A percentile compares a stretch with the other conserved stretches of the same genome.
These are phyloP conservation scores for Austroboletus niveus DNA, from an alignment of 1,284 basidiomycete genomes.

Conservation along the genomic window DNA sequence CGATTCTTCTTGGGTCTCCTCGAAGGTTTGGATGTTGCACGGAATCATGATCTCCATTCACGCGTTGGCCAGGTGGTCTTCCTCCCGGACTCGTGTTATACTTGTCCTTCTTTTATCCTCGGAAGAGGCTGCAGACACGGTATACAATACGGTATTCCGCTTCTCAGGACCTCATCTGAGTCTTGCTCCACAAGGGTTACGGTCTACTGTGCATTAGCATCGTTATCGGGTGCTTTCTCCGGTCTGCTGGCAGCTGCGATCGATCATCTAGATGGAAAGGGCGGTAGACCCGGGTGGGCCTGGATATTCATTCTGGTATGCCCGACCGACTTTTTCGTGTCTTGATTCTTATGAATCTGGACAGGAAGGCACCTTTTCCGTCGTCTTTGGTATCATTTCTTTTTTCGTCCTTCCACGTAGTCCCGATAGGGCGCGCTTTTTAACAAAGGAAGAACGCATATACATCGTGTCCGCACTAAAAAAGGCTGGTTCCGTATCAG, in stretches of 20 bases:
- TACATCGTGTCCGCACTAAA: constrained; percentile 15
- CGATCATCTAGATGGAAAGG: constrained; percentile 46
- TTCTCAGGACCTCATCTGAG: neutral
- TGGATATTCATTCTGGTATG: constrained; percentile 66
- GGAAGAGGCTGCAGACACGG: constrained; percentile 55
- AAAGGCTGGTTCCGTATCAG: constrained; percentile 32
- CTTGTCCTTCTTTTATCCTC: constrained; percentile 57
- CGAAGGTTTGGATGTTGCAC: constrained; percentile 44
- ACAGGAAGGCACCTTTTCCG: constrained; percentile 52
- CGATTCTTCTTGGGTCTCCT: constrained; percentile 66
- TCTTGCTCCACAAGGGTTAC: constrained; percentile 38
- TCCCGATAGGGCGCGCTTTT: constrained; percentile 40
- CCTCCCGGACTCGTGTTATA: constrained; percentile 60
- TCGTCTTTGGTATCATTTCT: constrained; percentile 44
- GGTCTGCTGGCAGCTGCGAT: constrained; percentile 64
- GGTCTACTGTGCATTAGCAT: constrained; percentile 50
- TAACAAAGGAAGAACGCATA: constrained; percentile 28
- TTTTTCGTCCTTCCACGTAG: constrained; percentile 55
- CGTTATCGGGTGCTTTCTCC: constrained; percentile 61
- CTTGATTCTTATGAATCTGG: neutral
- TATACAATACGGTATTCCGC: constrained; percentile 20
- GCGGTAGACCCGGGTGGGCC: constrained; percentile 46
- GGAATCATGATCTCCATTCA: constrained; percentile 40
- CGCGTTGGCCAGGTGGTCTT: constrained; percentile 44
- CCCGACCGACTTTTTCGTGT: neutral